Evolutionary conservation across 257 asterid genomes (phyloP), one percentile per base, ranked within the genome.

Genomic region (Cordia subcordata): DNA sequence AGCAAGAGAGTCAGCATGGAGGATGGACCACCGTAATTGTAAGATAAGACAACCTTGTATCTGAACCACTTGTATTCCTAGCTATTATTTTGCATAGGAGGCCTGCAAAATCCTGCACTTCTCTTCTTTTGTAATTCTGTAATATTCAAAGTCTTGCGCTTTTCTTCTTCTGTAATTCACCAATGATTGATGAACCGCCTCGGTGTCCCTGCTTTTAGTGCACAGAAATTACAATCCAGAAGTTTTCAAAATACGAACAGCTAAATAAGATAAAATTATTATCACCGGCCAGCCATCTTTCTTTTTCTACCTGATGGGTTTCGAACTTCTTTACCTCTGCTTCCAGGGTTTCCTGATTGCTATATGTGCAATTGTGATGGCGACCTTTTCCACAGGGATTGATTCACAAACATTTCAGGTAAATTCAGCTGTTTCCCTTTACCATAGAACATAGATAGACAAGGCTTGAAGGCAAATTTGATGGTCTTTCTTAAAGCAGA

Each of bases 381-480:
- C 95, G 12, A 91, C 96, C 0, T 91, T 91, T 66, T 91, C 98
- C 16, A 91, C 98, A 0, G 98, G 98, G 69, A 91, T 88, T 33
- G 98, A 88, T 55, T 91, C 96, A 10, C 82, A 91, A 59, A 62
- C 98, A 27, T 91, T 91, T 76, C 98, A 91, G 96, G 95, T 85
- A 33, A 35, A 33, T 23, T 32, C 13, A 22, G 44, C 68, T 37
- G 49, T 53, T 67, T 53, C 16, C 27, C 46, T 0, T 0, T 12
- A n/a, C 11, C 10, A 10, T 11, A 58, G 33, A 0, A 16, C 9
- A 37, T 16, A 39, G 40, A 40, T 53, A 20, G 18, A 56, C 15
- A 56, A 35, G 11, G 12, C 3, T 20, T 8, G 3, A 9, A 10
- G 19, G 19, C 13, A 11, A 10, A 11, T 19, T 12, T 23, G 11